These are phyloP conservation scores for Vanderwaltozyma tropicalis DNA, from an alignment of 805 yeast species.

Conservation along the genomic window DNA sequence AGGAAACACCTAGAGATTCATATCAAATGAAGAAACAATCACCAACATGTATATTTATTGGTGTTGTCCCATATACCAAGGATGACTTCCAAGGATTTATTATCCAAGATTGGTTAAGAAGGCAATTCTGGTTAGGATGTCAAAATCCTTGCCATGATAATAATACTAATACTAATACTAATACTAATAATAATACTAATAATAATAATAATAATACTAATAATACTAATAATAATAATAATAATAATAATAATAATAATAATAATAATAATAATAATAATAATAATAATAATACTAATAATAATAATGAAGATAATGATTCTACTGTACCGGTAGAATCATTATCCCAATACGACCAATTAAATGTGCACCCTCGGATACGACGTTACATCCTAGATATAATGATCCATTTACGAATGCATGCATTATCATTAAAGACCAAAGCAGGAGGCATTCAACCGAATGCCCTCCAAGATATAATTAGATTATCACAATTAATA, in stretches of 20 bases:
- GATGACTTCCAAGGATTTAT: not conserved
- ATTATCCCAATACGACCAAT: not conserved
- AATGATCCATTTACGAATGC: conserved; percentile 43
- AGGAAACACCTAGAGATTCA: too few species aligned
- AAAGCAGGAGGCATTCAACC: conserved; percentile 43
- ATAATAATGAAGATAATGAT: too few species aligned
- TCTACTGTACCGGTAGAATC: not conserved
- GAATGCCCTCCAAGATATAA: conserved; percentile 35
- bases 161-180: too few species aligned
- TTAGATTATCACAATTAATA: conserved; percentile 34
- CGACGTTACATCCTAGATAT: conserved; percentile 48
- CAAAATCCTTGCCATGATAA: too few species aligned
- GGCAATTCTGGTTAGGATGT: conserved; percentile 32
- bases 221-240: too few species aligned
- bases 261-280: too few species aligned
- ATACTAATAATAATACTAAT: too few species aligned
- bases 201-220: too few species aligned
- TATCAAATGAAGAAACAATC: too few species aligned
- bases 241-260: too few species aligned
- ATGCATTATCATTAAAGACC: conserved; percentile 37
- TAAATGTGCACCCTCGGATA: conserved; percentile 3
- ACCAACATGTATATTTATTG: too few species aligned
- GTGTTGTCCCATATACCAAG: not conserved
- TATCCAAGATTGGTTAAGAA: conserved; percentile 27
- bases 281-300: too few species aligned